phyloP scores from a whole-genome alignment of 257 asterid species.

The Ajuga chamaepitys region DNA sequence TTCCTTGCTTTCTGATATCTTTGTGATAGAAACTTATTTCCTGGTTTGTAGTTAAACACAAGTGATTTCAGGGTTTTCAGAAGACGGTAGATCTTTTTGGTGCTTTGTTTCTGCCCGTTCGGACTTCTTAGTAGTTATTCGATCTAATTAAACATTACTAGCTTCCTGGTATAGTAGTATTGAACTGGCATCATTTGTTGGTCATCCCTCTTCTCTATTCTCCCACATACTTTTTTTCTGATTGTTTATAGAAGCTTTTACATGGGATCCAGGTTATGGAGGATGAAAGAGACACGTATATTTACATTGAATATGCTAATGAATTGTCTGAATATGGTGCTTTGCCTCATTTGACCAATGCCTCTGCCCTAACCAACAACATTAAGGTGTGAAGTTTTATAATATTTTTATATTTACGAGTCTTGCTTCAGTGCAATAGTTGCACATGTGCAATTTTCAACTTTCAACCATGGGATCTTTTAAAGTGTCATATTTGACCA shows the following conservation, averaged over 20 bases:
- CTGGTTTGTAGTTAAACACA: too few species aligned
- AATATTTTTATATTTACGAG: not conserved
- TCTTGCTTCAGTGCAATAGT: too few species aligned
- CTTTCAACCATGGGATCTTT: too few species aligned
- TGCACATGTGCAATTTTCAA: too few species aligned
- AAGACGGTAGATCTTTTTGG: too few species aligned
- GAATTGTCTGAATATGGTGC: conserved; percentile 71
- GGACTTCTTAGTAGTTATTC: too few species aligned
- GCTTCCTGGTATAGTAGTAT: not conserved
- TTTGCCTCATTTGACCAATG: conserved; percentile 80
- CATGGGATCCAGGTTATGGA: conserved; percentile 58
- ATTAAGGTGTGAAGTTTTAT: conserved; percentile 50
- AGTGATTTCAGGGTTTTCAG: too few species aligned
- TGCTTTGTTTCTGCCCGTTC: too few species aligned
- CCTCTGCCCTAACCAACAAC: conserved; percentile 70
- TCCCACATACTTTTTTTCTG: not conserved
- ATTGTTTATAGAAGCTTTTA: conserved; percentile 15
- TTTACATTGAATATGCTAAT: conserved; percentile 70
- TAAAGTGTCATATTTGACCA: too few species aligned
- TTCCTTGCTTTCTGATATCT: too few species aligned
- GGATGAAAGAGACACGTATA: conserved; percentile 63
- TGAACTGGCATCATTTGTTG: not conserved
- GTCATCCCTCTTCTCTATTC: conserved; percentile 1
- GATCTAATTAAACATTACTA: too few species aligned
- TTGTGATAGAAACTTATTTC: too few species aligned